Conservation (phyloP, 352 stramenopile species). For the Globisporangium orthogonon region DNA sequence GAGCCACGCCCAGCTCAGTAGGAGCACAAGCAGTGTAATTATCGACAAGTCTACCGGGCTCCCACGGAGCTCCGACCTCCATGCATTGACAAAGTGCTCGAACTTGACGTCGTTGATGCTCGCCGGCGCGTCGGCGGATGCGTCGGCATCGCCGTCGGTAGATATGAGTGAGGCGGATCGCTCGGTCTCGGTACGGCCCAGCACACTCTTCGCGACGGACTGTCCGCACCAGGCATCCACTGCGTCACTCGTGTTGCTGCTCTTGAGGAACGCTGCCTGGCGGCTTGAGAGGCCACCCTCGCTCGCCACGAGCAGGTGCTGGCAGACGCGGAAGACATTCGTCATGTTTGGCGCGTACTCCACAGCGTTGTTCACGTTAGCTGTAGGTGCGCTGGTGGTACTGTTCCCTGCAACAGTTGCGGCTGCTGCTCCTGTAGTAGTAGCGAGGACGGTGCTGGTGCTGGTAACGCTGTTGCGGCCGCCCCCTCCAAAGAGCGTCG, state of each 20-base stretch:
- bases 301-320: conserved; percentile 2
- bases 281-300: not conserved
- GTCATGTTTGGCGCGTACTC: not conserved
- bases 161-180: too few relatives aligned
- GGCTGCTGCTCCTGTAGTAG: too few relatives aligned
- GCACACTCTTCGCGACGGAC: not conserved
- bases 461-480: not conserved
- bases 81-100: conserved; percentile 1
- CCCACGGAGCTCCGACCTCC: not conserved
- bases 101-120: conserved; percentile 4
- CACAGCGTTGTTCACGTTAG: not conserved
- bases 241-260: conserved; percentile 3
- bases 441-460: not conserved
- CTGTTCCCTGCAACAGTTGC: not conserved
- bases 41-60: not conserved
- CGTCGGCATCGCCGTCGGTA: not conserved
- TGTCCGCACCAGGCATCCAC: conserved; percentile 5
- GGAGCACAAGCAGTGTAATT: not conserved
- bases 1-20: conserved; percentile 1
- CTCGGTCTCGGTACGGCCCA: not conserved
- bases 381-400: not conserved
- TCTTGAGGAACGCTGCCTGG: conserved; percentile 1
- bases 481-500: not conserved
- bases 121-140: not conserved
- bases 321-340: conserved; percentile 1